These are phyloP conservation scores for Gracilariopsis chorda DNA, from an alignment of 23 red algal genomes.

Conservation along the genomic window DNA sequence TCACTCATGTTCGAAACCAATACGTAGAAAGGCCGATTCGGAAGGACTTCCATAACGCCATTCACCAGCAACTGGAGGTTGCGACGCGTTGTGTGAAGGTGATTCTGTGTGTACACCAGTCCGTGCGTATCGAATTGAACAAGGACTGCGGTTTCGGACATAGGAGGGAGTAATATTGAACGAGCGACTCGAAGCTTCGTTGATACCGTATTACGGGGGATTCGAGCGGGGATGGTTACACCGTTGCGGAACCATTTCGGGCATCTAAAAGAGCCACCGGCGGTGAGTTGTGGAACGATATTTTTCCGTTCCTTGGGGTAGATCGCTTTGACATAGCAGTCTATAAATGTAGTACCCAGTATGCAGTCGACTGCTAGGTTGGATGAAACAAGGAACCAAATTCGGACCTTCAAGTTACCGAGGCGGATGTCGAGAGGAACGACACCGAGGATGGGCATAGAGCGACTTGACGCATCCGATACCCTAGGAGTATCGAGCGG, in stretches of 20 bases:
- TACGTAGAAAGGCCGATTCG: too few species aligned
- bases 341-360: neutral
- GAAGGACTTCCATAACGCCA: too few species aligned
- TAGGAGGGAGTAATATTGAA: neutral
- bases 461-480: too few species aligned
- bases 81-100: neutral
- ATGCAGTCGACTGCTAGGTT: neutral
- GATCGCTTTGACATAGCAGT: neutral
- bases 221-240: too few species aligned
- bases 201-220: too few species aligned
- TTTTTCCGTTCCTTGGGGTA: neutral
- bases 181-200: neutral
- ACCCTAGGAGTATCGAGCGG: too few species aligned
- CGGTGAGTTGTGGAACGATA: neutral
- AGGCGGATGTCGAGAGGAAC: neutral
- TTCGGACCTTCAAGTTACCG: neutral
- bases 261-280: neutral
- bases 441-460: too few species aligned
- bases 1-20: neutral
- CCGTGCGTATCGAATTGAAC: neutral
- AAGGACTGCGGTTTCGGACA: neutral
- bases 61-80: too few species aligned
- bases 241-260: neutral
- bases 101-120: neutral
- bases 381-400: neutral